Base-by-base conservation (phyloP, 2,329 filamentous ascomycete species). In the Aspergillus awamori region DNA sequence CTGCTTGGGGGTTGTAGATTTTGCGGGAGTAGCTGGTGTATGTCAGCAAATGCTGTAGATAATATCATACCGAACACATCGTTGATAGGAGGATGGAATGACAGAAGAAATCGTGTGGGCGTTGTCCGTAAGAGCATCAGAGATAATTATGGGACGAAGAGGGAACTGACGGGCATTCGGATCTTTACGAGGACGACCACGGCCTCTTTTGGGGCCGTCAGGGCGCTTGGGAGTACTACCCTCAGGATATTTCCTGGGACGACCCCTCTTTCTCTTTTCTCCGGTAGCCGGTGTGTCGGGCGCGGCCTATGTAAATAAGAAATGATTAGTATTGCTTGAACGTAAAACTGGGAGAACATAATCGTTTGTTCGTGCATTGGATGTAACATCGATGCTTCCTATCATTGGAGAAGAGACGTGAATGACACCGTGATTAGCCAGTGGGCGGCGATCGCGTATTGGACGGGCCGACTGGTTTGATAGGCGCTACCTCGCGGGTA, bases 191-290 rank as follows among this genome's bases (percentile, higher is more conserved):
- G 73, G 73, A 55, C 73, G 72, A 36, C 73, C 73, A 41, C 73
- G 72, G 13, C 73, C 73, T 49, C 73, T 70, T 58, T 73, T 75
- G 45, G 72, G 70, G 11, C 69, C 69, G n/a, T 69, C 63, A 55
- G 63, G 52, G 8, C 68, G 63, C 58, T 70, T 69, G 8, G 70
- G 68, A 3, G 56, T 60, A 15, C 61, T 54, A 5, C 64, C 67
- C n/a, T 66, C 66, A 7, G 73, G 71, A 38, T 69, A 69, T 57
- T 75, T 75, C 53, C 73, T 69, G n/a, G 73, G 73, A 26, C 73
- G 73, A 56, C 73, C 73, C 53, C 73, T 72, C 49, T 70, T 72
- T 62, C 71, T 68, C 59, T 73, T 75, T 52, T 73, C 73, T 22
- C 64, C 68, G 6, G 67, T 69, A 56, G 67, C 63, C 17, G 70